Evolutionary conservation across 306 rosid genomes (phyloP), one percentile per base, ranked within the genome.

Genomic region (Citrullus mucosospermus): DNA sequence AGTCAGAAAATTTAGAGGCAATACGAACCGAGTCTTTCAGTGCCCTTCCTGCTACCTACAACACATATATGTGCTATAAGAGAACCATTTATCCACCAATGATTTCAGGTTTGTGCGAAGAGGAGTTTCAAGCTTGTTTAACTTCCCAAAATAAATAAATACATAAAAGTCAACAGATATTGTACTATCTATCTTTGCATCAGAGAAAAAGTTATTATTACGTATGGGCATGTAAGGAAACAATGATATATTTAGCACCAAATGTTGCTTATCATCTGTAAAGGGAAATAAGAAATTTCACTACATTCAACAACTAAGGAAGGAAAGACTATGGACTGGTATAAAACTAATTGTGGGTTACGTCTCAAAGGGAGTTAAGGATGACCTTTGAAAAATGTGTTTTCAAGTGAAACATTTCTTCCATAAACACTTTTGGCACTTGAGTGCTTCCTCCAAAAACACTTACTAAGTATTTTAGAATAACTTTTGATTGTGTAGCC

Each of bases 1-100:
- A 76, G 11, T 92, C 97, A 28, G 96, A 82, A 88, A 92, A 92
- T 61, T 83, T 88, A 63, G 93, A 88, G 43, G 83, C 78, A 62
- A 95, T 95, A 18, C 87, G 87, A 83, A 95, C 86, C 0, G 98
- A 95, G 80, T 95, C 97, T 79, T 78, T 88, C 88, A 95, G 86
- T 76, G 97, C 95, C 85, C 79, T 87, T 81, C 94, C 96, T 18
- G 85, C 81, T 75, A 92, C 91, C 97, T 94, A 81, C 48, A 80
- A 77, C 79, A 71, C 70, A 87, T 68, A 55, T 75, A 34, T 55
- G 41, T 60, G 53, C 36, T 76, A 13, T 48, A 51, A 68, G 63
- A 71, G 14, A 77, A 58, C 50, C 59, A 61, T 5, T 15, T 16
- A 51, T 13, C 22, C 39, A 72, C 39, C 38, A 46, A 74, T 56